Base-by-base conservation (phyloP, 805 yeast genomes). In the Candida nitratophila region DNA sequence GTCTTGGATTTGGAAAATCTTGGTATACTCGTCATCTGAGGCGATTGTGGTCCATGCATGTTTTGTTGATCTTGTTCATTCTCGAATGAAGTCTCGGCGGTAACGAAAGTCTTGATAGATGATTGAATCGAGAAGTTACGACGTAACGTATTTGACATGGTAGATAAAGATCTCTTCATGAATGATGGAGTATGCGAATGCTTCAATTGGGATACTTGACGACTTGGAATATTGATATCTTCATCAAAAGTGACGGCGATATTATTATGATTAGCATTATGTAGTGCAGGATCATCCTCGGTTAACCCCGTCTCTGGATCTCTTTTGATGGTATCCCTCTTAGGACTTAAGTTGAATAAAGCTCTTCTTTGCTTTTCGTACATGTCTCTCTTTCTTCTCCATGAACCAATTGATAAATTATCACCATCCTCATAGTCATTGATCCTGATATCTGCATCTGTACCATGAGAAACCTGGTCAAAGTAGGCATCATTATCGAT, bases 341-440 rank as follows among this genome's bases (percentile, higher is more conserved):
- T 39, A 3, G 35, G 17, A 19, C 41, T 27, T 19, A 42, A 21
- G 29, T 36, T 40, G 35, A 42, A 42, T n/a, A 42, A 32, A 24
- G 35, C 33, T 35, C 39, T 24, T 41, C 44, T 50, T 45, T 50
- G 53, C 43, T 45, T 53, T 43, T 53, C 79, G 48, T 63, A 75
- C 44, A 70, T 70, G 43, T 70, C 71, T 48, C 80, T 57, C 53
- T 76, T 76, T 26, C 68, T 63, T 37, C 69, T 68, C 81, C 81
- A 76, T 20, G 78, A 73, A 46, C 70, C 71, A 21, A 77, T 70
- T 4, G 80, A 74, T 10, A 70, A 59, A 24, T 63, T 72, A 41
- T 74, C 81, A 29, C 56, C 62, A 44, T 64, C 65, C 27, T 57
- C 65, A 42, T 50, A 63, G 44, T 61, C 49, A 37, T 62, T 62